These are phyloP conservation scores for Polyporus arcularius DNA, from an alignment of 768 basidiomycete genomes.

Conservation along the genomic window DNA sequence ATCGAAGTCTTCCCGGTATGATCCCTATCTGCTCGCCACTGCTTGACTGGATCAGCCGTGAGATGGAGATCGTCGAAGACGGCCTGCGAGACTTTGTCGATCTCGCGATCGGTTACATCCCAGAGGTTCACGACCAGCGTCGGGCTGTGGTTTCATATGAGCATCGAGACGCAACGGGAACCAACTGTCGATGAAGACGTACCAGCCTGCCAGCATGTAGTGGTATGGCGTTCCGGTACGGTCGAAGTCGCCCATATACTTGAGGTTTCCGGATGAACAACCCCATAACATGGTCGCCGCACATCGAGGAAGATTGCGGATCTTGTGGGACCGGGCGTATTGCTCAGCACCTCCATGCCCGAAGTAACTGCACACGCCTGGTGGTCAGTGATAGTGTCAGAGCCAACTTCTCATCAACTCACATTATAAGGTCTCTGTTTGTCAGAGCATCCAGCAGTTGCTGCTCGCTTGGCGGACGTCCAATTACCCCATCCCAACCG, in stretches of 20 bases:
- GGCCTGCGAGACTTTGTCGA: constrained; percentile 86
- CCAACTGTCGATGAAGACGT: constrained; percentile 36
- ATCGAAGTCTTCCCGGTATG: constrained; percentile 46
- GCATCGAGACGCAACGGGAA: not conserved
- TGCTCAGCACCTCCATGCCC: constrained; percentile 97
- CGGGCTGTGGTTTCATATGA: constrained; percentile 46
- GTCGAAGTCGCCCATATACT: constrained; percentile 94
- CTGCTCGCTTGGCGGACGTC: constrained; percentile 77
- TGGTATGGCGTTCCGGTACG: constrained; percentile 88
- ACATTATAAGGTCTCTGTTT: constrained; percentile 88
- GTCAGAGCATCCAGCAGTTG: constrained; percentile 76
- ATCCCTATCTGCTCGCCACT: constrained; percentile 20
- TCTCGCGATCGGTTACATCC: constrained; percentile 98
- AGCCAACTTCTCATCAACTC: constrained; percentile 37
- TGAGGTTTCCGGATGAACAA: constrained; percentile 88
- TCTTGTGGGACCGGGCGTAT: constrained; percentile 84
- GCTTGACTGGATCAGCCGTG: constrained; percentile 29
- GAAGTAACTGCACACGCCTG: constrained; percentile 75
- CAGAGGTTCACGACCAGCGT: constrained; percentile 93
- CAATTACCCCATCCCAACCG: constrained; percentile 86
- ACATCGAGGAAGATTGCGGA: constrained; percentile 80
- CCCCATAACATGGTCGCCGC: constrained; percentile 98
- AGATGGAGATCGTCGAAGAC: constrained; percentile 78
- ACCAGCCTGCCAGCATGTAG: constrained; percentile 99
- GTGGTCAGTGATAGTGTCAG: not conserved